Percentiles rank a stretch among this genome's conserved stretches.
Conservation (phyloP, 2,329 filamentous ascomycete species). For the Phyllosticta citriasiana region DNA sequence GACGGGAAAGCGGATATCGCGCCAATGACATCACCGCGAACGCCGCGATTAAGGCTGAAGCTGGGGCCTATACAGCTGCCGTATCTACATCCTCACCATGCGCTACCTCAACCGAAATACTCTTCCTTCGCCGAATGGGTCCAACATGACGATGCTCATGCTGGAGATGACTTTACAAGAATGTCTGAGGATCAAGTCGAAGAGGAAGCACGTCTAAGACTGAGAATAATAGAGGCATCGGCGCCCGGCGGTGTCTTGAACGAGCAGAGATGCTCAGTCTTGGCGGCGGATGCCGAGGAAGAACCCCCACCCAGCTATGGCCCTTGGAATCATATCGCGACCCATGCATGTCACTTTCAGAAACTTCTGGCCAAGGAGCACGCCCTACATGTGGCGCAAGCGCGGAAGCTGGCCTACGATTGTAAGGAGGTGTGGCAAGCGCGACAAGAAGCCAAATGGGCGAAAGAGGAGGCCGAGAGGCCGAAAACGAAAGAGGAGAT, state of each 20-base stretch:
- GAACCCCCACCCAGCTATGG: conserved; percentile 73
- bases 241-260: conserved; percentile 68
- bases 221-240: conserved; percentile 61
- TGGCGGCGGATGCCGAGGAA: conserved; percentile 60
- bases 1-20: neutral
- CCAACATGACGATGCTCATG: conserved; percentile 39
- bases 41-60: conserved; percentile 35
- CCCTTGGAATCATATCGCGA: conserved; percentile 76
- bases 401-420: conserved; percentile 70
- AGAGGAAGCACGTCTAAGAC: conserved; percentile 59
- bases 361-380: conserved; percentile 73
- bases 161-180: conserved; percentile 31
- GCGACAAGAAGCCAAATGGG: conserved; percentile 42
- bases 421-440: conserved; percentile 66
- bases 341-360: conserved; percentile 70
- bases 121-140: conserved; percentile 56
- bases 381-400: conserved; percentile 61
- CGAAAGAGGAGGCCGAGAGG: conserved; percentile 4
- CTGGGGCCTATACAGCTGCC: conserved; percentile 38
- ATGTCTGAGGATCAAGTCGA: conserved; percentile 22
- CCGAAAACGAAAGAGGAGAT: conserved; percentile 55
- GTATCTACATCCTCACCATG: conserved; percentile 43
- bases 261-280: conserved; percentile 58
- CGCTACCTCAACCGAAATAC: conserved; percentile 35
- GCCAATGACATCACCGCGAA: neutral